A percentile compares a stretch with the other conserved stretches of the same genome.
phyloP scores from a whole-genome alignment of 768 basidiomycete species.

The Lentinula edodes region DNA sequence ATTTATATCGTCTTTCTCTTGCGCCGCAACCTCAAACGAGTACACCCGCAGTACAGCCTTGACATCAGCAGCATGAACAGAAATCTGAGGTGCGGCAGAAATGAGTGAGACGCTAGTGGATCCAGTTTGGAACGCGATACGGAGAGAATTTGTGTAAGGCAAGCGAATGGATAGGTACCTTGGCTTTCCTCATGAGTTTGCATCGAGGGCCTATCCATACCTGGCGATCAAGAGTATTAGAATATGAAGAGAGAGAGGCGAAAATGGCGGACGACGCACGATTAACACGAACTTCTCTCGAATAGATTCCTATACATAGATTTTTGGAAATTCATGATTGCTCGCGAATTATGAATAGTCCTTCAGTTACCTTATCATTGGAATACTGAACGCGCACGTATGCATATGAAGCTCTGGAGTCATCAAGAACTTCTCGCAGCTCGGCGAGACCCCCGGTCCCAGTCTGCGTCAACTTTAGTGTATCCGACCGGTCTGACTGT shows the following conservation, averaged over 20 bases:
- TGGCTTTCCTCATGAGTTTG: conserved; percentile 90
- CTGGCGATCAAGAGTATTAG: conserved; percentile 21
- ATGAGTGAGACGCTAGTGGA: conserved; percentile 17
- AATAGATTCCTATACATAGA: conserved; percentile 43
- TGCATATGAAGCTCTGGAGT: conserved; percentile 74
- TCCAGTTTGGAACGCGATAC: conserved; percentile 17
- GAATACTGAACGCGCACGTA: conserved; percentile 82
- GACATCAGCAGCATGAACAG: conserved; percentile 87
- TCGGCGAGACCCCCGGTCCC: conserved; percentile 79
- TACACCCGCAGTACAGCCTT: conserved; percentile 72
- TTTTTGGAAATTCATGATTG: conserved; percentile 41
- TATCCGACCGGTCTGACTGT: conserved; percentile 59
- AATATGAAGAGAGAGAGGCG: conserved; percentile 6
- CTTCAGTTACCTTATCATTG: conserved; percentile 55
- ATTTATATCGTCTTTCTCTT: conserved; percentile 76
- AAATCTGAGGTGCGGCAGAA: conserved; percentile 53
- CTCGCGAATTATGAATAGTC: conserved; percentile 17
- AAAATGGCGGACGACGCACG: conserved; percentile 22
- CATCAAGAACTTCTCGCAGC: conserved; percentile 65
- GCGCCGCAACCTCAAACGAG: conserved; percentile 86
- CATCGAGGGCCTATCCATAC: conserved; percentile 78
- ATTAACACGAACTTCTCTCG: conserved; percentile 89
- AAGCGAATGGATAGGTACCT: conserved; percentile 45
- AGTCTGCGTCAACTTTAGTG: conserved; percentile 68
- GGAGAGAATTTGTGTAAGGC: conserved; percentile 10